Conservation (phyloP, 164 flowering plant genomes). For the Sedum album region DNA sequence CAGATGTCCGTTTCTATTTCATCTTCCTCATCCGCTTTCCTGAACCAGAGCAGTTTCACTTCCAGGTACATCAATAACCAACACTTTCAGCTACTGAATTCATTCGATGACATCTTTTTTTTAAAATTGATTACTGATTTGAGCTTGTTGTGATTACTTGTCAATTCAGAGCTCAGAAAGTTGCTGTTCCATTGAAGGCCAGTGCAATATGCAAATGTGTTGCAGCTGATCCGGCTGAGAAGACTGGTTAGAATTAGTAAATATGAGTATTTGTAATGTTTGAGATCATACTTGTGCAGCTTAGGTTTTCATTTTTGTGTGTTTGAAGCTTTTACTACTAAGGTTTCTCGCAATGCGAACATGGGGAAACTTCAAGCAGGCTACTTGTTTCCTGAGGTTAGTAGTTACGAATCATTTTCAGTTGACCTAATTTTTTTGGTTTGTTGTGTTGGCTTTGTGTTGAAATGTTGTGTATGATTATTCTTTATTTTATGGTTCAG, state of each 20-base stretch:
- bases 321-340: conserved; percentile 57
- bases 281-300: background rate
- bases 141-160: background rate
- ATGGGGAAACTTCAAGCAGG: conserved; percentile 92
- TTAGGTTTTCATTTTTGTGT: conserved; percentile 3
- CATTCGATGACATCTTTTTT: background rate
- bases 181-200: conserved; percentile 21
- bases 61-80: conserved; percentile 33
- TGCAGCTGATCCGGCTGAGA: conserved; percentile 33
- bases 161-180: conserved; percentile 25
- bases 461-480: background rate
- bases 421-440: background rate
- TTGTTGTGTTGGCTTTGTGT: background rate
- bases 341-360: conserved; percentile 81
- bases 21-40: conserved; percentile 48
- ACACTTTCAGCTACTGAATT: background rate
- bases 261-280: no score
- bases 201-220: conserved; percentile 37
- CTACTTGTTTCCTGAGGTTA: conserved; percentile 90
- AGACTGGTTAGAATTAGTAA: conserved; percentile 27
- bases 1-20: conserved; percentile 35
- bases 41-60: conserved; percentile 24
- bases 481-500: conserved; percentile 21
- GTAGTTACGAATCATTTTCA: background rate
- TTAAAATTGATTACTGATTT: background rate